phyloP scores from a whole-genome alignment of 257 asterid genomes.

The Solanum arcanum region DNA sequence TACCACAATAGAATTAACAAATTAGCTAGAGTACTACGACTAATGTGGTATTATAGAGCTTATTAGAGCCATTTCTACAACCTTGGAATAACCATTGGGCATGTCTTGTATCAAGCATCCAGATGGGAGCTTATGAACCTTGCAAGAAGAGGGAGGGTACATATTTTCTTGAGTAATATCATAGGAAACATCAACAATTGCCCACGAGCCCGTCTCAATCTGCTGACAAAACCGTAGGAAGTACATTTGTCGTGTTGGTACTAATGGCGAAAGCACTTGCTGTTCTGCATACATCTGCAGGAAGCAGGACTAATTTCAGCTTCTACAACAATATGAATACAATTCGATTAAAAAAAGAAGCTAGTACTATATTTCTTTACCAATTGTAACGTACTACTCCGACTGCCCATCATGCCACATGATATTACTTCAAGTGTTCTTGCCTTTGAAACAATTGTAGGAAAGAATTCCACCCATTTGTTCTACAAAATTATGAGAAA shows the following conservation, averaged over 20 bases:
- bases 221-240: constrained; percentile 78
- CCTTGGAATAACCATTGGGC: constrained; percentile 95
- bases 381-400: constrained; percentile 65
- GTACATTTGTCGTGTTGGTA: constrained; percentile 52
- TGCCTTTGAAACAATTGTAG: constrained; percentile 75
- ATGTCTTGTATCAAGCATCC: constrained; percentile 92
- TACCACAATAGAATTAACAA: neutral
- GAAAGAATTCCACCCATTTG: constrained; percentile 77
- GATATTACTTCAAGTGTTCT: constrained; percentile 68
- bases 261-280: constrained; percentile 79
- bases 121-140: constrained; percentile 66
- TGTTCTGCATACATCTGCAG: constrained; percentile 78
- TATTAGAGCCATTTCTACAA: neutral
- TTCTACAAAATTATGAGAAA: constrained; percentile 21
- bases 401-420: constrained; percentile 57
- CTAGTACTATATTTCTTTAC: constrained; percentile 17
- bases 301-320: neutral
- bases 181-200: constrained; percentile 71
- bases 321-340: neutral
- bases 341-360: neutral
- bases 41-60: neutral
- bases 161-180: constrained; percentile 55
- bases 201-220: constrained; percentile 83
- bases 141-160: constrained; percentile 31
- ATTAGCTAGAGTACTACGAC: neutral